Evolutionary conservation across 495 filamentous ascomycete genomes (phyloP).

Genomic region (Penicillium canescens): DNA sequence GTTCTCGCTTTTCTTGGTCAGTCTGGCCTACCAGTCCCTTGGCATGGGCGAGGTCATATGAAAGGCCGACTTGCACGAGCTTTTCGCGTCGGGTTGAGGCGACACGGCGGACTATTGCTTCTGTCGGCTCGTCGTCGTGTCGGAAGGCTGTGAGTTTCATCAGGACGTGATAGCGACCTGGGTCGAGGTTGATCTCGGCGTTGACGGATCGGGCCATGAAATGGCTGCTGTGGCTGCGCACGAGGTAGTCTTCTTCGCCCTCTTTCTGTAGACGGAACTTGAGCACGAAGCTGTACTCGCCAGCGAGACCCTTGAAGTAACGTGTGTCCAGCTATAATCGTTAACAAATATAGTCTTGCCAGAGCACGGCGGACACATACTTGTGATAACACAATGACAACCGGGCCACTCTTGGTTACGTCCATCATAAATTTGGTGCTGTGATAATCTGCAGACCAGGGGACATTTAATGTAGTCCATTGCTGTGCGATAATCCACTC

Average conservation of each 20-base stretch:
- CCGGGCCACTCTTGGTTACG: conserved; percentile 63
- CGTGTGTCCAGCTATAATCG: conserved; percentile 65
- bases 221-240: conserved; percentile 71
- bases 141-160: conserved; percentile 77
- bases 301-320: conserved; percentile 81
- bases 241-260: conserved; percentile 79
- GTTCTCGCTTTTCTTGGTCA: conserved; percentile 58
- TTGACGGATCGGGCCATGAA: conserved; percentile 77
- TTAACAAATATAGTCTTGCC: conserved; percentile 1
- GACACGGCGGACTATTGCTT: conserved; percentile 66
- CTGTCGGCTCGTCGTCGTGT: conserved; percentile 52
- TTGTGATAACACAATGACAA: conserved; percentile 80
- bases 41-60: conserved; percentile 82
- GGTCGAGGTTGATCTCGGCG: conserved; percentile 77
- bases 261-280: conserved; percentile 82
- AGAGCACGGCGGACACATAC: conserved; percentile 17
- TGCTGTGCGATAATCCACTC: conserved; percentile 81
- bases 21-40: conserved; percentile 70
- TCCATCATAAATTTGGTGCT: conserved; percentile 77
- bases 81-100: conserved; percentile 72
- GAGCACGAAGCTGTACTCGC: conserved; percentile 77
- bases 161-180: conserved; percentile 77
- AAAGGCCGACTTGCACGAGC: conserved; percentile 74
- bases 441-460: conserved; percentile 85
- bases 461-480: conserved; percentile 82